Percentiles rank a stretch among this genome's conserved stretches.
phyloP scores from a whole-genome alignment of 441 rosid species.

The Brassica balearica region DNA sequence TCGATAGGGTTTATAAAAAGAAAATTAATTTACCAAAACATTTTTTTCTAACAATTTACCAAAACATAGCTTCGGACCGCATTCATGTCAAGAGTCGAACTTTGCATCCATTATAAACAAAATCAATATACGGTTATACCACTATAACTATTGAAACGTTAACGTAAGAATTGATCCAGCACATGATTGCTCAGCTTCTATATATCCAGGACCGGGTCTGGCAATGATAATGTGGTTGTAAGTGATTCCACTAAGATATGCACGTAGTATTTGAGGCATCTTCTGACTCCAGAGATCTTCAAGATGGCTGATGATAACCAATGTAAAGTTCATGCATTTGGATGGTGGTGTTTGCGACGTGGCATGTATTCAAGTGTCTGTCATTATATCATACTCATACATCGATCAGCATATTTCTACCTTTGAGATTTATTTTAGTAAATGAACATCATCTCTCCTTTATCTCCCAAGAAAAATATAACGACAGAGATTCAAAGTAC shows the following conservation, averaged over 20 bases:
- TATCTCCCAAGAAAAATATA: background rate
- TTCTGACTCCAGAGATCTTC: slow-evolving; percentile 5
- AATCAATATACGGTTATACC: background rate
- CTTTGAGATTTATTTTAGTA: slow-evolving; percentile 1
- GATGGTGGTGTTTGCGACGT: background rate
- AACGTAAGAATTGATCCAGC: background rate
- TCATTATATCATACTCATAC: background rate
- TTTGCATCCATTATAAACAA: background rate
- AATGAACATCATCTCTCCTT: background rate
- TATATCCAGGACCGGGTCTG: background rate
- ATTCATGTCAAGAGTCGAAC: background rate
- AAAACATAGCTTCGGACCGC: background rate
- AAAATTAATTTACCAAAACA: background rate
- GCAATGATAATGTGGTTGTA: background rate
- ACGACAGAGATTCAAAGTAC: slow-evolving; percentile 1
- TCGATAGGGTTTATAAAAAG: too few relatives aligned
- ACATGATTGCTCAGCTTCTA: slow-evolving; percentile 1
- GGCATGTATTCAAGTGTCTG: background rate
- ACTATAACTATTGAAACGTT: slow-evolving; percentile 2
- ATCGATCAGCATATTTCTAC: background rate
- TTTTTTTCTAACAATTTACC: background rate
- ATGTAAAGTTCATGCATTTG: background rate
- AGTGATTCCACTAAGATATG: background rate
- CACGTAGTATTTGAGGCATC: background rate
- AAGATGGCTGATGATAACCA: background rate